Evolutionary conservation across 78 protist species (phyloP).

Genomic region (Bodo saltans): DNA sequence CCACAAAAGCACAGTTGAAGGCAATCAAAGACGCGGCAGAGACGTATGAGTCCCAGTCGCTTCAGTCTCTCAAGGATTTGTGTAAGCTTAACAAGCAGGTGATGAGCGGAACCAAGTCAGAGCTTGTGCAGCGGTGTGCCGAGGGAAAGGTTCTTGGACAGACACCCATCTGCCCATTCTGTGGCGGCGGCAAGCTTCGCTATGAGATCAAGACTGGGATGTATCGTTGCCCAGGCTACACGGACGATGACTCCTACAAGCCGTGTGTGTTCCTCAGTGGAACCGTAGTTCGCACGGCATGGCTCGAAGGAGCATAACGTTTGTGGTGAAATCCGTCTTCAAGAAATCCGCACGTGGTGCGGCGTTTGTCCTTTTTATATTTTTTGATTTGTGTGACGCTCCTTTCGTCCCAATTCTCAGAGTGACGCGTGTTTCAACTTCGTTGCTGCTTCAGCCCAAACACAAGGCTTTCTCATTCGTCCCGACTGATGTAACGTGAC

Average conservation of each 20-base stretch:
- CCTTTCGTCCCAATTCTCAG: too few relatives aligned
- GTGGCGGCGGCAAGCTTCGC: neutral
- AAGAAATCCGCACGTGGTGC: too few relatives aligned
- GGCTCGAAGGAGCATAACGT: neutral
- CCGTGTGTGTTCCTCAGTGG: neutral
- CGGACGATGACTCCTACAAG: neutral
- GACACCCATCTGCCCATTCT: neutral
- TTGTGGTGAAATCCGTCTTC: neutral
- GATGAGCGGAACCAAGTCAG: neutral
- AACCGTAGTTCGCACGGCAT: neutral
- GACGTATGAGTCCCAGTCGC: neutral
- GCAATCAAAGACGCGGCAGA: neutral
- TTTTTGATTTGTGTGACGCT: too few relatives aligned
- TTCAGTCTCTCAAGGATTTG: neutral
- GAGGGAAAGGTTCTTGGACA: neutral
- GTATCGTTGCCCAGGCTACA: neutral
- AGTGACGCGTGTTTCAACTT: too few relatives aligned
- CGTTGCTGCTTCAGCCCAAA: too few relatives aligned
- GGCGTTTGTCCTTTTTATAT: too few relatives aligned
- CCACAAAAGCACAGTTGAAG: neutral
- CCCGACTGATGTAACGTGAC: too few relatives aligned
- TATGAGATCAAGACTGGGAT: neutral
- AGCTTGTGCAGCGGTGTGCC: neutral
- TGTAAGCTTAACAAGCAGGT: neutral
- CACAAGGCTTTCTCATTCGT: too few relatives aligned